phyloP scores from a whole-genome alignment of 2,329 filamentous ascomycete genomes.

The Botrytis squamosa region DNA sequence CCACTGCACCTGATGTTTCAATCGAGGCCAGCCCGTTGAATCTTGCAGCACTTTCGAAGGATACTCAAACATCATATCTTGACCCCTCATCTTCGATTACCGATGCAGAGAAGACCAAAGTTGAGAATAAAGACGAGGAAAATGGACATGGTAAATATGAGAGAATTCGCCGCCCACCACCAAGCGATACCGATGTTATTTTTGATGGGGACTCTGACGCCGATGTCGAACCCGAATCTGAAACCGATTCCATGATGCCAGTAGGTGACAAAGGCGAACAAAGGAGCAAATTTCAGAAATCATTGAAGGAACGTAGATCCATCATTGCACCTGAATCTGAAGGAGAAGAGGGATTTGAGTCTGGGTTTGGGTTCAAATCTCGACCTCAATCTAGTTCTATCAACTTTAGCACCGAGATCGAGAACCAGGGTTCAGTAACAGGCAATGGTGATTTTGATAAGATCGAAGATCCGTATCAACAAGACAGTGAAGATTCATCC shows the following conservation, averaged over 20 bases:
- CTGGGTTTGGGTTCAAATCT: background rate
- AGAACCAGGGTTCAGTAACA: background rate
- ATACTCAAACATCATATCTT: background rate
- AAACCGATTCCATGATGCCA: background rate
- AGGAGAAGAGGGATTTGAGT: too few relatives aligned
- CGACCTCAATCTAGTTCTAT: background rate
- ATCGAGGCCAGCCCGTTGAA: rapidly evolving
- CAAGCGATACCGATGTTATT: background rate
- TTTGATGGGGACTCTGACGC: background rate
- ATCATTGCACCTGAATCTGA: background rate
- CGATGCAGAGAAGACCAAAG: background rate
- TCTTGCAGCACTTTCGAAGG: background rate
- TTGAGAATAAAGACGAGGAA: background rate
- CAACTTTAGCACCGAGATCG: background rate
- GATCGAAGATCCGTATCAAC: background rate
- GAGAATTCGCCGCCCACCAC: background rate
- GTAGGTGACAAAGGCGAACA: background rate
- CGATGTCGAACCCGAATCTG: background rate
- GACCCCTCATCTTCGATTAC: background rate
- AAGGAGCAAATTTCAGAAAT: background rate
- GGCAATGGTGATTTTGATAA: background rate
- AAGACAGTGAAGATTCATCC: background rate
- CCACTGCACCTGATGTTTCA: background rate
- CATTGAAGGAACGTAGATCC: background rate
- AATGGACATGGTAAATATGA: background rate